Conservation (phyloP, 345 rosid species). For the Aquilaria sinensis region DNA sequence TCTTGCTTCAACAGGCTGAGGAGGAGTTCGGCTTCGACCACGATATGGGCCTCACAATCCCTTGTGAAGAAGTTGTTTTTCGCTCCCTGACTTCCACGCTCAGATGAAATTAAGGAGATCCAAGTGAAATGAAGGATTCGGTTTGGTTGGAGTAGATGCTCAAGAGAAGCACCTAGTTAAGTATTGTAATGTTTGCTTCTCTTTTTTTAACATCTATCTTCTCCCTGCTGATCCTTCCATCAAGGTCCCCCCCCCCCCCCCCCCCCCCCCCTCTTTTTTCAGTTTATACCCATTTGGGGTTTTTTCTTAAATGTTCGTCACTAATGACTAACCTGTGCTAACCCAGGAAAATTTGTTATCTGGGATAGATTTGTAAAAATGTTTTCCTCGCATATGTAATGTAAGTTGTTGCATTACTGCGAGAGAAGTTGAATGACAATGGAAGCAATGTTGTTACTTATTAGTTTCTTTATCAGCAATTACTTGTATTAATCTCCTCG, state of each 20-base stretch:
- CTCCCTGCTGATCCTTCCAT: constrained; percentile 6
- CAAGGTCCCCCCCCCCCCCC: not conserved
- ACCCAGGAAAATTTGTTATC: constrained; percentile 18
- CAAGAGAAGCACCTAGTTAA: constrained; percentile 30
- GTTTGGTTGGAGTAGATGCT: constrained; percentile 31
- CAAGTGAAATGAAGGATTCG: constrained; percentile 1
- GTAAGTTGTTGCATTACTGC: constrained; percentile 19
- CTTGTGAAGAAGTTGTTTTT: constrained; percentile 91
- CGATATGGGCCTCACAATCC: constrained; percentile 91
- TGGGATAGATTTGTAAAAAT: constrained; percentile 42
- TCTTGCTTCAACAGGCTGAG: constrained; percentile 74
- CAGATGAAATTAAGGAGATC: constrained; percentile 24
- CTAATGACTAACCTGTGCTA: constrained; percentile 25
- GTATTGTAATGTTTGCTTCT: constrained; percentile 9
- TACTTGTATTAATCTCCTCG: not conserved
- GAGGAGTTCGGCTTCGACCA: constrained; percentile 95
- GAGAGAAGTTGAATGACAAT: constrained; percentile 46
- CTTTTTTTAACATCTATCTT: constrained; percentile 35
- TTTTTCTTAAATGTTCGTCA: constrained; percentile 26
- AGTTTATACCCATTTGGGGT: constrained; percentile 24
- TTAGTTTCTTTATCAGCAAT: not conserved
- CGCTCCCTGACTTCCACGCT: constrained; percentile 77
- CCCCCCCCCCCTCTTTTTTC: not conserved
- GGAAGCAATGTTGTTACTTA: constrained; percentile 8
- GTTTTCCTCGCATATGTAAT: constrained; percentile 57